phyloP scores from a whole-genome alignment of 2,329 filamentous ascomycete genomes.

The Macrophomina tecta region DNA sequence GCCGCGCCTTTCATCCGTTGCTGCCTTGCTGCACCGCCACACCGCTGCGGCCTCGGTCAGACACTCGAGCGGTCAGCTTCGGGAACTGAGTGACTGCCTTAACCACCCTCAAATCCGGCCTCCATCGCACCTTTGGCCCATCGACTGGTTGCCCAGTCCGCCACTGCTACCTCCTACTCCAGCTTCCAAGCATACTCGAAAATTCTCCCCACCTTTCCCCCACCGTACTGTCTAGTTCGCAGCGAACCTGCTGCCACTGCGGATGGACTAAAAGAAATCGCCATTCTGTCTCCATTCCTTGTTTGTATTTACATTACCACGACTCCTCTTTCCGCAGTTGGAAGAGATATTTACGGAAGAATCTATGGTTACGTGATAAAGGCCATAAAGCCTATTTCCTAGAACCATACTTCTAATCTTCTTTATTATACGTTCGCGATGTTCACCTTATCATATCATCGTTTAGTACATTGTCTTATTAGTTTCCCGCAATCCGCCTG shows the following conservation, averaged over 20 bases:
- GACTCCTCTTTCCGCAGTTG: too few species aligned
- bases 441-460: too few species aligned
- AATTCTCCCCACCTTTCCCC: constrained; percentile 31
- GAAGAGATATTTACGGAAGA: constrained; percentile 66
- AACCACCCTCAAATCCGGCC: constrained; percentile 54
- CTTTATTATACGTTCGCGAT: too few species aligned
- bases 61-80: too few species aligned
- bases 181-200: constrained; percentile 63
- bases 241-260: not conserved
- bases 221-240: not conserved
- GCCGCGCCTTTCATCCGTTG: not conserved
- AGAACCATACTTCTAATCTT: too few species aligned
- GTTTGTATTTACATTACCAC: too few species aligned
- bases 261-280: not conserved
- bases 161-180: constrained; percentile 75
- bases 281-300: not conserved
- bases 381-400: too few species aligned
- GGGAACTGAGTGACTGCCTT: too few species aligned
- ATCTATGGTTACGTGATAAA: not conserved
- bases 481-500: too few species aligned
- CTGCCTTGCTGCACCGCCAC: not conserved
- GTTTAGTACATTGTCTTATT: too few species aligned
- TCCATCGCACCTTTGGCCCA: constrained; percentile 69
- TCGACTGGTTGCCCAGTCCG: constrained; percentile 76
- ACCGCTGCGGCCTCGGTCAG: not conserved